phyloP scores from a whole-genome alignment of 2,329 filamentous ascomycete genomes.

The Sordariomycetes sp. region DNA sequence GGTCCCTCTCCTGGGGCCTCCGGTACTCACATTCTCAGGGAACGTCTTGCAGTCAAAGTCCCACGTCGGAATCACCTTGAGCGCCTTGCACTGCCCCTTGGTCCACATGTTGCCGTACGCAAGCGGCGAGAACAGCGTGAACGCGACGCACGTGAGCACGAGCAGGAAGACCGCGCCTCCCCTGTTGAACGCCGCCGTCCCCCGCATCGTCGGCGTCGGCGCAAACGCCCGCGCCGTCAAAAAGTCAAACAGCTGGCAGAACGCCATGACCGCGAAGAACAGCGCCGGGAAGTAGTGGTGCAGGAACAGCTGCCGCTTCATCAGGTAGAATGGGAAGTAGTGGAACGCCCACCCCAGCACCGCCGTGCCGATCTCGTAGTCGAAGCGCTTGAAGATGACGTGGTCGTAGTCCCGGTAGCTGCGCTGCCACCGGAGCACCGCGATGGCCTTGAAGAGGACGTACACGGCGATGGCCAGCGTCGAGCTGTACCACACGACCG shows the following conservation, averaged over 20 bases:
- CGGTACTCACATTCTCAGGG: conserved; percentile 64
- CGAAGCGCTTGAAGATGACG: conserved; percentile 85
- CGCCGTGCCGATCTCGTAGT: conserved; percentile 87
- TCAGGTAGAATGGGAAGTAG: conserved; percentile 97
- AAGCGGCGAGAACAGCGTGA: conserved; percentile 77
- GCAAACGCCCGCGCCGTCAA: conserved; percentile 47
- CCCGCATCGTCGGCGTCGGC: not conserved
- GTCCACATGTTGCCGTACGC: conserved; percentile 95
- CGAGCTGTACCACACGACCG: conserved; percentile 87
- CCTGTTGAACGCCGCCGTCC: conserved; percentile 49
- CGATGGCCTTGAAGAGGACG: conserved; percentile 73
- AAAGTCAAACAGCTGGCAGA: conserved; percentile 87
- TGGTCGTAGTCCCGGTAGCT: conserved; percentile 79
- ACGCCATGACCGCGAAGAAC: conserved; percentile 83
- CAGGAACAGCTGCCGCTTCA: conserved; percentile 95
- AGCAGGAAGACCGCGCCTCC: conserved; percentile 66
- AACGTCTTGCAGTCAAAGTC: conserved; percentile 99
- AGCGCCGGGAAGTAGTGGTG: conserved; percentile 98
- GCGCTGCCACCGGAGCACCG: conserved; percentile 88
- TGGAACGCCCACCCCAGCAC: conserved; percentile 94
- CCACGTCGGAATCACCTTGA: conserved; percentile 84
- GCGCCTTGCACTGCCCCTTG: conserved; percentile 69
- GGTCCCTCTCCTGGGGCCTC: not conserved
- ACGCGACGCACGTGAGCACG: conserved; percentile 61
- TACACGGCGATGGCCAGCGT: conserved; percentile 70